Evolutionary conservation across 352 stramenopile genomes (phyloP), one percentile per base, ranked within the genome.

Genomic region (Phytophthora tubulina): DNA sequence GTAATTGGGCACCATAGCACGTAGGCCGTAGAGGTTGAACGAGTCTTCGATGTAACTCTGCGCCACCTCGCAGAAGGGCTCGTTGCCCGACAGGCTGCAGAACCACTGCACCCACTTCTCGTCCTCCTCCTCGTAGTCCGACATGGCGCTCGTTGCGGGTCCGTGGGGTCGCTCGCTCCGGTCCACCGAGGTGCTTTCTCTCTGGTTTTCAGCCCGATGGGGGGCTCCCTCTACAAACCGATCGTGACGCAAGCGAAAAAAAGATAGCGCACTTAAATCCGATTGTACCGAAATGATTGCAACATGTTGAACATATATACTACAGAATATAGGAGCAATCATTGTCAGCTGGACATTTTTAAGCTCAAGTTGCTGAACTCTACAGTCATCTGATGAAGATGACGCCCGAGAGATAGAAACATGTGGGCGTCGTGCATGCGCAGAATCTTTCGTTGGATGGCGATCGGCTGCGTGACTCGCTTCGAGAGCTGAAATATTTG

Each of bases 71-170:
- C 92, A 98, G 69, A 98, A 97, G 84, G 94, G 82, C 69, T 97
- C 92, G 65, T 97, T 97, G 70, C 92, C 92, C 42, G 91, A 88
- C n/a, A 97, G 84, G 65, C 86, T 94, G 76, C 91, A 97, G 79
- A 97, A 97, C 92, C 92, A 97, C 79, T 97, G 91, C 76, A 97
- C 92, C 92, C 92, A 97, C 78, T 95, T 97, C 76, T 97, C 91
- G 66, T 96, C 90, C 69, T 96, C 91, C 62, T 97, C 88, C 57
- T 97, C 90, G 78, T 96, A 96, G 84, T 96, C 90, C 61, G 88
- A 95, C 86, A 95, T 95, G 69, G 64, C 73, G n/a, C 51, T 58
- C 6, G 17, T n/a, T 35, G 33, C 36, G n/a, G 41, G 41, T 52
- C 58, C 21, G 66, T 21, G 9, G 58, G 42, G 50, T 75, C 51